Conservation (phyloP, 768 basidiomycete genomes). For the Gymnopilus dilepis region DNA sequence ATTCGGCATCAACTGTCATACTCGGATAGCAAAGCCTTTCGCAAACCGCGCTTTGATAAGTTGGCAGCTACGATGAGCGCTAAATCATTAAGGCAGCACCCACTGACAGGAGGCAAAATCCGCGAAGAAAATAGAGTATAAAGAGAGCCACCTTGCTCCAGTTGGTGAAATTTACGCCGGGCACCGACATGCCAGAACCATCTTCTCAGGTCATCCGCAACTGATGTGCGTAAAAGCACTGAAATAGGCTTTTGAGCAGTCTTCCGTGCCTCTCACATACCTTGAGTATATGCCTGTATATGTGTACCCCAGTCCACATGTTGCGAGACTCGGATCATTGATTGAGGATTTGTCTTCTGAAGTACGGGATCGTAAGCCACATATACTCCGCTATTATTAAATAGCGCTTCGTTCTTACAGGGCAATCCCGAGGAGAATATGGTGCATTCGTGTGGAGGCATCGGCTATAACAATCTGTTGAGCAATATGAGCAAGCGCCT, state of each 20-base stretch:
- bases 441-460: too few relatives aligned
- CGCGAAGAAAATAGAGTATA: not conserved
- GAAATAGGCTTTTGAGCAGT: not conserved
- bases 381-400: not conserved
- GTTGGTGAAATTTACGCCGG: conserved; percentile 16
- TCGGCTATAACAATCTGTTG: not conserved
- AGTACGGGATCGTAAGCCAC: not conserved
- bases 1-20: conserved; percentile 20
- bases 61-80: conserved; percentile 22
- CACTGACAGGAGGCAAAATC: conserved; percentile 12
- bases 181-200: conserved; percentile 15
- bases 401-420: not conserved
- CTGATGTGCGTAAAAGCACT: conserved; percentile 12
- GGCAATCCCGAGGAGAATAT: not conserved
- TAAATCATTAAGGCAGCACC: conserved; percentile 17
- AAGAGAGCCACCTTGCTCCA: conserved; percentile 6
- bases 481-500: not conserved
- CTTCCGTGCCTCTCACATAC: conserved; percentile 6
- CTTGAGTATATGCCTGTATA: too few relatives aligned
- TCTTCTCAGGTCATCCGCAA: conserved; percentile 24
- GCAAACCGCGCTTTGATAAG: conserved; percentile 12
- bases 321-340: not conserved
- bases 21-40: conserved; percentile 12
- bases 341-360: not conserved
- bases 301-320: not conserved